These are phyloP conservation scores for Olyra latifolia DNA, from an alignment of 176 grass and related monocot species.

Conservation along the genomic window DNA sequence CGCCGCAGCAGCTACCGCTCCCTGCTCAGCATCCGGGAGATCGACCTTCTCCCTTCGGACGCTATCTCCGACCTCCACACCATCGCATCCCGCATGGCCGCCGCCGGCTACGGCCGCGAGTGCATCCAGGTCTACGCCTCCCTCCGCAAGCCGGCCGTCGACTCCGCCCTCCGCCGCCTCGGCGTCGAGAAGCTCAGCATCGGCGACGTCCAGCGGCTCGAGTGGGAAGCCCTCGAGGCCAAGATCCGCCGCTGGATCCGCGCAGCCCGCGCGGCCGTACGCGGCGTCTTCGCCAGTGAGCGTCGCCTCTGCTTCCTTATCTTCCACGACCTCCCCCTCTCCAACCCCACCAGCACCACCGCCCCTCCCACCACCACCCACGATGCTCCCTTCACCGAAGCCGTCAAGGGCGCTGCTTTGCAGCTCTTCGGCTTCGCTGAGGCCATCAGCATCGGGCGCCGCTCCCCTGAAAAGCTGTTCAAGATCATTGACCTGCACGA, in stretches of 20 bases:
- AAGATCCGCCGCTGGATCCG: constrained; percentile 95
- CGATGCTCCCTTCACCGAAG: constrained; percentile 68
- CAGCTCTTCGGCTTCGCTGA: constrained; percentile 87
- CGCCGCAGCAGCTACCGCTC: constrained; percentile 70
- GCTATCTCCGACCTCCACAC: constrained; percentile 68
- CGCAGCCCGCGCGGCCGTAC: constrained; percentile 59
- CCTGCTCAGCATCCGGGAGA: constrained; percentile 71
- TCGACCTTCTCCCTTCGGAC: constrained; percentile 78
- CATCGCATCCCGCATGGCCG: constrained; percentile 72
- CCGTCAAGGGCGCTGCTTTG: constrained; percentile 82
- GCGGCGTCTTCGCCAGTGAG: constrained; percentile 84
- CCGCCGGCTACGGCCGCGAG: constrained; percentile 77
- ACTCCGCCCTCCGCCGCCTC: constrained; percentile 66
- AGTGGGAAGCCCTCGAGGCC: constrained; percentile 61
- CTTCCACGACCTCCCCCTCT: constrained; percentile 60
- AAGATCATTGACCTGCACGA: constrained; percentile 97
- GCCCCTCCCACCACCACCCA: constrained; percentile 30
- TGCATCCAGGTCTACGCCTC: constrained; percentile 90
- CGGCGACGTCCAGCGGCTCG: constrained; percentile 82
- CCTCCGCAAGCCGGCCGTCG: constrained; percentile 77
- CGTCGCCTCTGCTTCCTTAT: constrained; percentile 77
- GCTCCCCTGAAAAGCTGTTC: constrained; percentile 90
- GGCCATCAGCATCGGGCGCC: constrained; percentile 86
- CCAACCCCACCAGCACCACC: constrained; percentile 23
- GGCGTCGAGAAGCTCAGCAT: constrained; percentile 95